Evolutionary conservation across 2,329 filamentous ascomycete species (phyloP).

Genomic region (Aphanocladium album): DNA sequence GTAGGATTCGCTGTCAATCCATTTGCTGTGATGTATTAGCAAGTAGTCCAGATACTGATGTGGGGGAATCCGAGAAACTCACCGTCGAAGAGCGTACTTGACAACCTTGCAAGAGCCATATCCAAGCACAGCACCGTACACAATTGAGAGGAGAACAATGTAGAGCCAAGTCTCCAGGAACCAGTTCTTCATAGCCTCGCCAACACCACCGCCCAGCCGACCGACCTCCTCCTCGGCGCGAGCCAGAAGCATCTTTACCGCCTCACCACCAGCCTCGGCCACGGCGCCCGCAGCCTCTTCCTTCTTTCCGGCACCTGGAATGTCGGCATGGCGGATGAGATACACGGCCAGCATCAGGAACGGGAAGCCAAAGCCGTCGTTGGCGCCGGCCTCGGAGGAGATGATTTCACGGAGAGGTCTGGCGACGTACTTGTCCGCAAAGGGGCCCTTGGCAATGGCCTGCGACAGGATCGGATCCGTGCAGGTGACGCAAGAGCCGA

Average conservation of each 20-base stretch:
- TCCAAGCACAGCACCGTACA: conserved; percentile 49
- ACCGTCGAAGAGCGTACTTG: conserved; percentile 35
- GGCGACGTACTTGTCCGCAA: conserved; percentile 57
- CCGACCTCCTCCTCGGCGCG: conserved; percentile 35
- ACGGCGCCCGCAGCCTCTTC: background rate
- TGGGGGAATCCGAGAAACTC: conserved; percentile 1
- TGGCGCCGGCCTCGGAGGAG: conserved; percentile 56
- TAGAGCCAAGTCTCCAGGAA: conserved; percentile 56
- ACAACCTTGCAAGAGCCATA: conserved; percentile 42
- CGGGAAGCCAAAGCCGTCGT: conserved; percentile 59
- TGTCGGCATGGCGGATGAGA: conserved; percentile 49
- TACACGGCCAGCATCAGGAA: conserved; percentile 56
- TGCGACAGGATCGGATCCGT: conserved; percentile 60
- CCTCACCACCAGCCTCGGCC: background rate
- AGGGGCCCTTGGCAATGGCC: conserved; percentile 51
- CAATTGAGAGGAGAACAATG: conserved; percentile 48
- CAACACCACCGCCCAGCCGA: conserved; percentile 46
- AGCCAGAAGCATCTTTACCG: conserved; percentile 15
- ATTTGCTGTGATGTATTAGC: conserved; percentile 31
- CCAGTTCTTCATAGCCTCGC: conserved; percentile 52
- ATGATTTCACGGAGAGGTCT: conserved; percentile 56
- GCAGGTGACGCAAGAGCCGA: conserved; percentile 56
- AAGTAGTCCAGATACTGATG: too few relatives aligned
- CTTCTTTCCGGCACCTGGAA: conserved; percentile 20
- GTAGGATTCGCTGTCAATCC: conserved; percentile 53